Percentiles rank a stretch among this genome's conserved stretches.
phyloP scores from a whole-genome alignment of 495 filamentous ascomycete species.

The Geoglossum glabrum region DNA sequence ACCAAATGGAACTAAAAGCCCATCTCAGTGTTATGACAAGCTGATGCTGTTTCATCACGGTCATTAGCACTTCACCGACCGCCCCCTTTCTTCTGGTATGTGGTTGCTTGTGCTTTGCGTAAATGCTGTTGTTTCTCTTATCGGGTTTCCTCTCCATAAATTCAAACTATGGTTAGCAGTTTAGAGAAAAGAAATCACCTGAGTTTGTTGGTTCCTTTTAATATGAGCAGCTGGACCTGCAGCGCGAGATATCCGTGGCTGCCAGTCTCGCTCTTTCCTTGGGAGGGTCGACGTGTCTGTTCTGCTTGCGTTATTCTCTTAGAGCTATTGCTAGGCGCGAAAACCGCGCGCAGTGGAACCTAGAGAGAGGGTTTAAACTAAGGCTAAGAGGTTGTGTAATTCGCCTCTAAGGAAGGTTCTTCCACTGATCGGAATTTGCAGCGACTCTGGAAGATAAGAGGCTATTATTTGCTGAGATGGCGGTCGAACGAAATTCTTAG shows the following conservation, averaged over 20 bases:
- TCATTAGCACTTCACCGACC: neutral
- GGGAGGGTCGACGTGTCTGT: neutral
- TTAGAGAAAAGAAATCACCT: slow-evolving; percentile 1
- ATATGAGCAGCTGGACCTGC: neutral
- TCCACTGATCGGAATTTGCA: too few species aligned
- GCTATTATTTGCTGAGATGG: too few species aligned
- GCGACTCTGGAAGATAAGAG: too few species aligned
- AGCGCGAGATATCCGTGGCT: neutral
- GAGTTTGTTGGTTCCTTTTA: neutral
- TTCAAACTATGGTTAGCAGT: slow-evolving; percentile 1
- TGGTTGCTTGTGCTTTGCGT: neutral
- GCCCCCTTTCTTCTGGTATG: neutral
- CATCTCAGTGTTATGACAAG: neutral
- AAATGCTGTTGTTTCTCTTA: neutral
- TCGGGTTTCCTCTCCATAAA: slow-evolving; percentile 1
- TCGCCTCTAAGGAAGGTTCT: too few species aligned
- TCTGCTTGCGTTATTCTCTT: neutral
- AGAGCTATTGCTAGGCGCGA: neutral
- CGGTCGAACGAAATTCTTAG: too few species aligned
- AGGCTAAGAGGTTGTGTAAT: neutral
- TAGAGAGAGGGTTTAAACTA: neutral
- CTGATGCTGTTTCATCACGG: neutral
- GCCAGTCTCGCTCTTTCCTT: neutral
- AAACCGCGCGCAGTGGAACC: neutral
- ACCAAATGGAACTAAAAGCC: neutral